Evolutionary conservation across 768 basidiomycete genomes (phyloP).

Genomic region (Auriscalpium vulgare): DNA sequence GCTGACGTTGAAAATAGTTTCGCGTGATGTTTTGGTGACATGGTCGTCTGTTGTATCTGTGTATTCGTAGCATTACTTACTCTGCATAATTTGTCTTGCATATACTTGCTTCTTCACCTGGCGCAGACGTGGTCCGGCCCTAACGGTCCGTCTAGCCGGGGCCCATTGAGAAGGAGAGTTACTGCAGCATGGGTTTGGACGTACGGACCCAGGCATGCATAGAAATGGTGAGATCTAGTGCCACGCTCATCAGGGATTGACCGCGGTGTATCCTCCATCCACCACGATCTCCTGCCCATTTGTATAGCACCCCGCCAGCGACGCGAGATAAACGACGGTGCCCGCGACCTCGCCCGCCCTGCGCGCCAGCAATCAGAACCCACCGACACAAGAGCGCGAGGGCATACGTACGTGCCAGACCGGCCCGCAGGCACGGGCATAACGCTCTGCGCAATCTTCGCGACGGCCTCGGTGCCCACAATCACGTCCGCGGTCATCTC

Average conservation of each 20-base stretch:
- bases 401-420: constrained; percentile 52
- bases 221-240: too few species aligned
- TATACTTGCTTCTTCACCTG: too few species aligned
- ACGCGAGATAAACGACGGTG: constrained; percentile 68
- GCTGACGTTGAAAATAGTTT: constrained; percentile 96
- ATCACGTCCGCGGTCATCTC: constrained; percentile 63
- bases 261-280: constrained; percentile 67
- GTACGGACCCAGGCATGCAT: too few species aligned
- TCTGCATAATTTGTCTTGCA: background rate
- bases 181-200: too few species aligned
- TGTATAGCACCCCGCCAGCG: constrained; percentile 63
- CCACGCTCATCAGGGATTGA: constrained; percentile 53
- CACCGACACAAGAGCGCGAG: background rate
- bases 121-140: too few species aligned
- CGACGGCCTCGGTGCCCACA: constrained; percentile 34
- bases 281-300: constrained; percentile 75
- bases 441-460: constrained; percentile 54
- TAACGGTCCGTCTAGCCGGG: too few species aligned
- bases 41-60: background rate
- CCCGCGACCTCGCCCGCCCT: constrained; percentile 73
- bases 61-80: background rate
- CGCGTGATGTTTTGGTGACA: constrained; percentile 41
- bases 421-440: constrained; percentile 52
- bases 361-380: background rate
- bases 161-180: too few species aligned